Percentiles rank a stretch among this genome's conserved stretches.
Evolutionary conservation across 2,329 filamentous ascomycete species (phyloP).

Genomic region (Talaromyces sp.): DNA sequence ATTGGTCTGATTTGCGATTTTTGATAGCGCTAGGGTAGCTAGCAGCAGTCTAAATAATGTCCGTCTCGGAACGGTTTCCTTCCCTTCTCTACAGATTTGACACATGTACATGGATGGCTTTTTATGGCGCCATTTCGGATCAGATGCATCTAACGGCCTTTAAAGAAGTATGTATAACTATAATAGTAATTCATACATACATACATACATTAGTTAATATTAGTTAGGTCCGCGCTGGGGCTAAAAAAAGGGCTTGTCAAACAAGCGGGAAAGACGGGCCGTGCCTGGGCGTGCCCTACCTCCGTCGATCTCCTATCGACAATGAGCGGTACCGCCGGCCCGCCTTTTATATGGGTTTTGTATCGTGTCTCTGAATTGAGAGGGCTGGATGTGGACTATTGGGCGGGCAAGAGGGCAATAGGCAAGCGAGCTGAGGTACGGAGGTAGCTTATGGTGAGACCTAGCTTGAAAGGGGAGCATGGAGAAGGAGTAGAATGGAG

Average conservation of each 20-base stretch:
- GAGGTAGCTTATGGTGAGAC: background rate
- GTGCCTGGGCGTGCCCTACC: background rate
- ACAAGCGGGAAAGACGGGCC: slow-evolving; percentile 2
- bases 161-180: background rate
- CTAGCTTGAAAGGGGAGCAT: background rate
- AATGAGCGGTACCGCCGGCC: background rate
- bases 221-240: background rate
- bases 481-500: background rate
- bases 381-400: background rate
- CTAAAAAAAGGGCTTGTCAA: background rate
- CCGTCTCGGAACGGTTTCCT: background rate
- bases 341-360: background rate
- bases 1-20: background rate
- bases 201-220: background rate
- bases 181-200: background rate
- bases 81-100: background rate
- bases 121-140: background rate
- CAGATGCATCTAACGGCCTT: background rate
- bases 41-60: background rate
- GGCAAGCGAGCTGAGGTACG: background rate
- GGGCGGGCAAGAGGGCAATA: background rate
- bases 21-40: background rate
- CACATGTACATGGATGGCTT: background rate
- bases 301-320: background rate
- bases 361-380: background rate